Evolutionary conservation across 371 early-diverging fungal species (phyloP).

Genomic region (Enterocytospora artemiae): DNA sequence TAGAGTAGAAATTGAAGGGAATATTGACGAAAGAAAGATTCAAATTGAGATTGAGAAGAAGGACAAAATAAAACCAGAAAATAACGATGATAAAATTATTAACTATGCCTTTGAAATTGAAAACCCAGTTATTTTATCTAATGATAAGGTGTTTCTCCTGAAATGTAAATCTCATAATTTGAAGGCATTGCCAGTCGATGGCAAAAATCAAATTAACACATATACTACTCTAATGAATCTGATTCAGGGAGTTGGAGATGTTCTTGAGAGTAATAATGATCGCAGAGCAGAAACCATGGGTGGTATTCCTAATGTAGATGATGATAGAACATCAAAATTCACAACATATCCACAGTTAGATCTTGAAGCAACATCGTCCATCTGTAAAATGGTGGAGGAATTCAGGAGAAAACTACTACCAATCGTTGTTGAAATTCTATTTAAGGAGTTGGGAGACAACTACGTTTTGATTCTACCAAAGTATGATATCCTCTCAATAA

Average conservation of each 20-base stretch:
- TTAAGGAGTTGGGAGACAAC: not conserved
- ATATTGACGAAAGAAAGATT: slow-evolving; percentile 11
- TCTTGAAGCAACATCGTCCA: no score
- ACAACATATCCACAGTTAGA: not conserved
- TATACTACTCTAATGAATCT: not conserved
- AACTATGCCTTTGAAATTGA: slow-evolving; percentile 16
- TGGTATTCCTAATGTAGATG: not conserved
- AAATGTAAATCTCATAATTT: slow-evolving; percentile 34
- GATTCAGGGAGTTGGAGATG: not conserved
- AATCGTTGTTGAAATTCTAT: not conserved
- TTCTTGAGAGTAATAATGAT: no score
- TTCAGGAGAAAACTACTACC: not conserved
- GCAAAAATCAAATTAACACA: slow-evolving; percentile 1
- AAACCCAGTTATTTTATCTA: slow-evolving; percentile 36
- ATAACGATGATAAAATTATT: slow-evolving; percentile 43
- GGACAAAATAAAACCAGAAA: slow-evolving; percentile 8
- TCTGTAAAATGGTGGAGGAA: no score
- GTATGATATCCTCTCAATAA: not conserved
- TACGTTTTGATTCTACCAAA: not conserved
- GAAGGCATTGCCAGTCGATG: slow-evolving; percentile 19
- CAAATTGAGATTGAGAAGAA: slow-evolving; percentile 17
- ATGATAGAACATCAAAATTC: not conserved
- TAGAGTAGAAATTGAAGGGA: slow-evolving; percentile 35
- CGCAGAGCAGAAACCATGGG: not conserved
- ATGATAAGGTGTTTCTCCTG: slow-evolving; percentile 29